Evolutionary conservation across 1,284 basidiomycete genomes (phyloP).

Genomic region (Exobasidium cylindrosporum): DNA sequence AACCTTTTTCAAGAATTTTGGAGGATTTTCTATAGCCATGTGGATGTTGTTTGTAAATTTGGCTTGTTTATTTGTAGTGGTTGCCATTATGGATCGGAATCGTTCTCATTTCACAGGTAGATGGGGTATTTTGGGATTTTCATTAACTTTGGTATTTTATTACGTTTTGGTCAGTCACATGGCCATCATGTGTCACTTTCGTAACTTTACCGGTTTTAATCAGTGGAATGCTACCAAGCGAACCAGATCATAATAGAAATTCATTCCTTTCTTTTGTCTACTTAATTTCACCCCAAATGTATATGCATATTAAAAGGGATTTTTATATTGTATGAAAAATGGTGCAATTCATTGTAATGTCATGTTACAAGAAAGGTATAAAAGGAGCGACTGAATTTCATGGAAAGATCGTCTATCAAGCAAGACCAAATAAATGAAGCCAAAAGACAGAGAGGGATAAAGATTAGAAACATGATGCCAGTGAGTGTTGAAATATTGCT

Average conservation of each 20-base stretch:
- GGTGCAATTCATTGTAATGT: background rate
- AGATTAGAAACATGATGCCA: conserved; percentile 1
- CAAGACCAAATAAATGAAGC: background rate
- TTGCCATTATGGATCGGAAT: conserved; percentile 40
- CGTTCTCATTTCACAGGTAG: conserved; percentile 33
- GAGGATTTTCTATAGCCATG: conserved; percentile 29
- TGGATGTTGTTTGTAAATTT: conserved; percentile 37
- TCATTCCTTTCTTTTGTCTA: background rate
- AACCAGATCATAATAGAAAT: too few species aligned
- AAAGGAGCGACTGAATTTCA: background rate
- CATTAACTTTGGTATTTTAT: conserved; percentile 29
- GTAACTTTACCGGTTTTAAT: conserved; percentile 40
- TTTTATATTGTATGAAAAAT: too few species aligned
- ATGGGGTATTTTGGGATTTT: conserved; percentile 35
- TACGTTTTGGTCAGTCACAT: conserved; percentile 36
- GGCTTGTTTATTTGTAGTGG: conserved; percentile 29
- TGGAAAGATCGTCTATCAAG: background rate
- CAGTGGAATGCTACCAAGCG: conserved; percentile 27
- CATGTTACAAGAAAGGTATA: background rate
- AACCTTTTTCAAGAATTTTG: conserved; percentile 30
- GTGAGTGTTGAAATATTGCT: background rate
- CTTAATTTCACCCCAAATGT: background rate
- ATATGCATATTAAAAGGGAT: conserved; percentile 2
- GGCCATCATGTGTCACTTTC: conserved; percentile 45
- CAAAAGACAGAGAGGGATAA: background rate